Percentiles rank a stretch among this genome's conserved stretches.
Conservation (phyloP, 2,329 filamentous ascomycete species). For the Cadophora gregata region DNA sequence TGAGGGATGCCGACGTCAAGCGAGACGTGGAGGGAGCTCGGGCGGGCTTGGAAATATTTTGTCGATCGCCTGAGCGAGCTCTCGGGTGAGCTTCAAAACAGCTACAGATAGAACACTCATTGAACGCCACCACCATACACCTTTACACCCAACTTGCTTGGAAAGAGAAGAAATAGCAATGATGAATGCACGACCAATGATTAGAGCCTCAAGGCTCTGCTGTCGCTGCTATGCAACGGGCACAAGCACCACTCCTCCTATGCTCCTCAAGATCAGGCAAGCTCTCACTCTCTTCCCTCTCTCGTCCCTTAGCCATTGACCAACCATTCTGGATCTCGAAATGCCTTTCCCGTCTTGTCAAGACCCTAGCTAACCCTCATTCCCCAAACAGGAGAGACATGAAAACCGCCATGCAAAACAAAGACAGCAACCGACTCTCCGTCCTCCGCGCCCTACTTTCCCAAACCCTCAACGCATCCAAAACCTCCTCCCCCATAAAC, state of each 20-base stretch:
- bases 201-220: conserved; percentile 38
- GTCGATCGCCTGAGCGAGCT: not conserved
- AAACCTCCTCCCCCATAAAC: conserved; percentile 71
- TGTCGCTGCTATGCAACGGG: conserved; percentile 39
- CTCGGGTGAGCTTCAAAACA: conserved; percentile 2
- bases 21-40: not conserved
- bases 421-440: conserved; percentile 67
- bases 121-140: not conserved
- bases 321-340: not conserved
- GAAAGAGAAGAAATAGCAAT: not conserved
- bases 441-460: conserved; percentile 73
- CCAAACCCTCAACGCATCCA: conserved; percentile 76
- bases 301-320: not conserved
- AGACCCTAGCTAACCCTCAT: conserved; percentile 3
- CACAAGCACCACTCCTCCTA: conserved; percentile 41
- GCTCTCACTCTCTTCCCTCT: not conserved
- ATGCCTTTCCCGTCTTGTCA: too few species aligned
- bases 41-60: conserved; percentile 9
- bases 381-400: conserved; percentile 53
- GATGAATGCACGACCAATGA: conserved; percentile 34
- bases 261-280: conserved; percentile 47
- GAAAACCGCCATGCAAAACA: conserved; percentile 69
- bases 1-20: not conserved
- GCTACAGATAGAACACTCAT: not conserved
- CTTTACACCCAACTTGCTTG: not conserved